Percentiles rank a stretch among this genome's conserved stretches.
These are phyloP conservation scores for Cladophialophora carrionii DNA, from an alignment of 2,329 filamentous ascomycete species.

Conservation along the genomic window DNA sequence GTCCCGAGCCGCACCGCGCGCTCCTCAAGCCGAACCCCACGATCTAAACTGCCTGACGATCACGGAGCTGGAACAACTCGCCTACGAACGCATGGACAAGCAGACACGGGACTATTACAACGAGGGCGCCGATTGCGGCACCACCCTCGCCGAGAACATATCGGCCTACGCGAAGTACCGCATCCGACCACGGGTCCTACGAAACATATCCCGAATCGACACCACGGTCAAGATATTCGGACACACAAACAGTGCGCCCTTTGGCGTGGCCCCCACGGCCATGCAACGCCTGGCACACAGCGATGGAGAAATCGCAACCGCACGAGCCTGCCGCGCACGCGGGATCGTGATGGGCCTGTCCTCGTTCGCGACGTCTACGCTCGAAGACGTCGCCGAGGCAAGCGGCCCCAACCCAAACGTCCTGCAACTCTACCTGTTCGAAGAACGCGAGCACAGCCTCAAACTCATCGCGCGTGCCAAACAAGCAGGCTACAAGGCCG, in stretches of 20 bases:
- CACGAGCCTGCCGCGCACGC: slow-evolving; percentile 47
- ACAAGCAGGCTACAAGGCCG: slow-evolving; percentile 53
- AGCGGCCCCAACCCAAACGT: slow-evolving; percentile 42
- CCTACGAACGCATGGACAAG: slow-evolving; percentile 41
- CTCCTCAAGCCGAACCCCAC: slow-evolving; percentile 30
- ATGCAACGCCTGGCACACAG: slow-evolving; percentile 56
- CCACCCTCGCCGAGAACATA: slow-evolving; percentile 38
- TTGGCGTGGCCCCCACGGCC: slow-evolving; percentile 52
- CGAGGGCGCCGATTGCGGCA: slow-evolving; percentile 51
- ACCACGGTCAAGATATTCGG: slow-evolving; percentile 50
- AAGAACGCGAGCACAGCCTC: slow-evolving; percentile 48
- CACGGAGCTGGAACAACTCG: slow-evolving; percentile 46
- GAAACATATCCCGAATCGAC: slow-evolving; percentile 47
- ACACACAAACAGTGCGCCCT: neutral
- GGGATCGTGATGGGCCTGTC: slow-evolving; percentile 52
- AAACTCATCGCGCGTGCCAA: slow-evolving; percentile 48
- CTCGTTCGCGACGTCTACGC: slow-evolving; percentile 47
- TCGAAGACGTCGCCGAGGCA: slow-evolving; percentile 51
- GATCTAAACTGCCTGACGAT: slow-evolving; percentile 52
- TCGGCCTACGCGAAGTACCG: slow-evolving; percentile 43
- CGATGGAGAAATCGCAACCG: slow-evolving; percentile 55
- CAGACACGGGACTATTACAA: slow-evolving; percentile 55
- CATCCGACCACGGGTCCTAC: slow-evolving; percentile 47
- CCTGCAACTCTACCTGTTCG: slow-evolving; percentile 58
- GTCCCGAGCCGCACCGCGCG: slow-evolving; percentile 2